Evolutionary conservation across 768 basidiomycete species (phyloP).

Genomic region (Coprinopsis cinerea): DNA sequence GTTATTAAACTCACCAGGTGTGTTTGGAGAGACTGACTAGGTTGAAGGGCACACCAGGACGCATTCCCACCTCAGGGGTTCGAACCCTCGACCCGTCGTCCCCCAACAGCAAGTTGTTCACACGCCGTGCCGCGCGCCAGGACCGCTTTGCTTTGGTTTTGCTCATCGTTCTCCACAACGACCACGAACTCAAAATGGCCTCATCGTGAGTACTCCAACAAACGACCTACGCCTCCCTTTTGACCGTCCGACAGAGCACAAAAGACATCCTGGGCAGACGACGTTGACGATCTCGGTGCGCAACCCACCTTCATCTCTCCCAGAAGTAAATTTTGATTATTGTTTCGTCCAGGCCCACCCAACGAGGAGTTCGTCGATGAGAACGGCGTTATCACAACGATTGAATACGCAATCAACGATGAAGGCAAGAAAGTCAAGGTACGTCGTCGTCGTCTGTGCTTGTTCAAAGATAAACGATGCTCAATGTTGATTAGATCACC

Average conservation of each 20-base stretch:
- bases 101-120: too few species aligned
- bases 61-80: too few species aligned
- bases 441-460: constrained; percentile 13
- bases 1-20: too few species aligned
- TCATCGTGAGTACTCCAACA: constrained; percentile 25
- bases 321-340: not conserved
- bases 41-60: too few species aligned
- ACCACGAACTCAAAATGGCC: constrained; percentile 21
- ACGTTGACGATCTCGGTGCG: constrained; percentile 71
- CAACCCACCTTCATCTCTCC: constrained; percentile 4
- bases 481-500: constrained; percentile 53
- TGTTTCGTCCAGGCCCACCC: constrained; percentile 18
- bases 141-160: too few species aligned
- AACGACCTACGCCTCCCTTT: not conserved
- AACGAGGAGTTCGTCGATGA: constrained; percentile 73
- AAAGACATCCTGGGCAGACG: constrained; percentile 87
- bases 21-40: too few species aligned
- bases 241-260: constrained; percentile 25
- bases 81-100: too few species aligned
- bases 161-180: not conserved
- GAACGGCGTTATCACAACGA: constrained; percentile 80
- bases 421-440: constrained; percentile 96
- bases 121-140: too few species aligned
- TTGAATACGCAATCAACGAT: constrained; percentile 82
- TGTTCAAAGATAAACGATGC: not conserved